Conservation (phyloP, 176 grass and related monocot genomes). For the Canna indica region DNA sequence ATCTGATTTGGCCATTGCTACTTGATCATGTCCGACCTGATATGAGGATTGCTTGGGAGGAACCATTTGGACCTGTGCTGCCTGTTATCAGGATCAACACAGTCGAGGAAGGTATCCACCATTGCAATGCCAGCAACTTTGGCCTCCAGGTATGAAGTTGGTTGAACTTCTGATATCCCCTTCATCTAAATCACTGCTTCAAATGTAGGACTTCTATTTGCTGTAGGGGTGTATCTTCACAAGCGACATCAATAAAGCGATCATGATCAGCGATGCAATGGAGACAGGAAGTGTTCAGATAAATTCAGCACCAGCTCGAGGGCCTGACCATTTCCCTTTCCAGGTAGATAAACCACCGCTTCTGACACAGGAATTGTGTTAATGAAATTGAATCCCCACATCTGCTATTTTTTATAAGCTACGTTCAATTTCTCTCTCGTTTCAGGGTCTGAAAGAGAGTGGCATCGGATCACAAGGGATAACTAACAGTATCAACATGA, state of each 20-base stretch:
- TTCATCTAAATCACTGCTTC: too few relatives aligned
- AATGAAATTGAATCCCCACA: neutral
- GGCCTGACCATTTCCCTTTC: conserved; percentile 96
- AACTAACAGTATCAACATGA: conserved; percentile 98
- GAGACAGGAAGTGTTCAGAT: conserved; percentile 92
- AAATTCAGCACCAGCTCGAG: conserved; percentile 90
- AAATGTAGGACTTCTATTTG: too few relatives aligned
- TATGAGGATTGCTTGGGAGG: conserved; percentile 99
- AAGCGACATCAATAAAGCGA: conserved; percentile 91
- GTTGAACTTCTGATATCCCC: neutral
- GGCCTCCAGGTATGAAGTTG: conserved; percentile 64
- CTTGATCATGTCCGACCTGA: conserved; percentile 89
- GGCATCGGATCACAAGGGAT: conserved; percentile 97
- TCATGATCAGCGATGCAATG: conserved; percentile 93
- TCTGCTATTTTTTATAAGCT: too few relatives aligned
- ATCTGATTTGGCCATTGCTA: conserved; percentile 95
- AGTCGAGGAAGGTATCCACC: conserved; percentile 86
- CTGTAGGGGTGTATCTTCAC: conserved; percentile 85
- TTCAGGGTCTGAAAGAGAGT: conserved; percentile 91
- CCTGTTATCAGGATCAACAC: conserved; percentile 84
- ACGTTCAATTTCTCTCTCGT: too few relatives aligned
- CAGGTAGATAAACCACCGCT: conserved; percentile 34
- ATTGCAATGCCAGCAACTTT: conserved; percentile 99
- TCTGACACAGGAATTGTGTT: neutral
- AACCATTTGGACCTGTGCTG: conserved; percentile 88